Evolutionary conservation across 2,329 filamentous ascomycete genomes (phyloP).

Genomic region (Penicillium sp.): DNA sequence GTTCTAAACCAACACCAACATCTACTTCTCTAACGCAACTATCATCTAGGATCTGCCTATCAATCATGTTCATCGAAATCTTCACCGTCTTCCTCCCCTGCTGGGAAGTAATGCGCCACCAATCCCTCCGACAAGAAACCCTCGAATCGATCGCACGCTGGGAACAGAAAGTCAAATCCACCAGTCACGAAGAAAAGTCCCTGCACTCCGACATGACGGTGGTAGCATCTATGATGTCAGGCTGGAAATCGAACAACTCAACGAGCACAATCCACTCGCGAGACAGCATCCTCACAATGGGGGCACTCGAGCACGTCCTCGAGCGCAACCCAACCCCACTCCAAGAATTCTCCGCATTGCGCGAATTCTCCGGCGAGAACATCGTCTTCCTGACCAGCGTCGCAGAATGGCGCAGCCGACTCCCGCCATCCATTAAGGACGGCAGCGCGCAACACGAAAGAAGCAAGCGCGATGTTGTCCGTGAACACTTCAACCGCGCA

Average conservation of each 20-base stretch:
- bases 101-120: slow-evolving; percentile 51
- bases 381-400: slow-evolving; percentile 64
- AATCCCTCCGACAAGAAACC: slow-evolving; percentile 34
- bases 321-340: slow-evolving; percentile 58
- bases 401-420: slow-evolving; percentile 53
- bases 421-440: slow-evolving; percentile 25
- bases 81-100: slow-evolving; percentile 64
- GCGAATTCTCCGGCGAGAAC: slow-evolving; percentile 70
- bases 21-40: background rate
- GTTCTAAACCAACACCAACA: background rate
- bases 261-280: slow-evolving; percentile 38
- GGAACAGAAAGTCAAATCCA: slow-evolving; percentile 35
- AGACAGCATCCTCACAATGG: slow-evolving; percentile 58
- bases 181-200: slow-evolving; percentile 25
- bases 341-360: slow-evolving; percentile 62
- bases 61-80: slow-evolving; percentile 62
- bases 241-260: slow-evolving; percentile 37
- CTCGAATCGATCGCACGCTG: slow-evolving; percentile 40
- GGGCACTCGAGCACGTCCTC: slow-evolving; percentile 61
- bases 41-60: slow-evolving; percentile 49
- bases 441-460: slow-evolving; percentile 23
- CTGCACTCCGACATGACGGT: slow-evolving; percentile 30
- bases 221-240: slow-evolving; percentile 29
- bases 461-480: slow-evolving; percentile 34
- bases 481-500: slow-evolving; percentile 57